phyloP scores from a whole-genome alignment of 306 rosid species.

The Vigna nakashimae region DNA sequence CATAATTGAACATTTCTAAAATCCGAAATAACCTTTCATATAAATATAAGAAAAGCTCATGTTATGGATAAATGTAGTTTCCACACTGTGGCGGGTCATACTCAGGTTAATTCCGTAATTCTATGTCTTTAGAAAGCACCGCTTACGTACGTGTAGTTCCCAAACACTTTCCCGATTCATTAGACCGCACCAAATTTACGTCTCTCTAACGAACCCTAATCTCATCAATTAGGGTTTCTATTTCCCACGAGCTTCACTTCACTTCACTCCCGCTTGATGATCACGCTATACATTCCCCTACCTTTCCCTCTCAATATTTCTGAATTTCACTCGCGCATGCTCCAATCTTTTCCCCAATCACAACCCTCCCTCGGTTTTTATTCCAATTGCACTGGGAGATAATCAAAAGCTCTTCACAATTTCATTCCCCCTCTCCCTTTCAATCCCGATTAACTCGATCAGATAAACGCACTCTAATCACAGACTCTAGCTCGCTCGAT shows the following conservation, averaged over 20 bases:
- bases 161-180: background rate
- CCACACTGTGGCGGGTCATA: too few species aligned
- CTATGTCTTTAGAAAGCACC: background rate
- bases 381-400: conserved; percentile 31
- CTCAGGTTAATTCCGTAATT: background rate
- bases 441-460: conserved; percentile 4
- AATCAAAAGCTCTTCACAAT: background rate
- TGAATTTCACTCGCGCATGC: background rate
- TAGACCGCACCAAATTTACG: background rate
- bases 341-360: conserved; percentile 21
- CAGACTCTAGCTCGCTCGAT: background rate
- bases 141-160: background rate
- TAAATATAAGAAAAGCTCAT: too few species aligned
- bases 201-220: conserved; percentile 39
- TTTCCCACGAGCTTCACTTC: conserved; percentile 20
- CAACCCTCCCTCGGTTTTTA: background rate
- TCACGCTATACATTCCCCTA: conserved; percentile 21
- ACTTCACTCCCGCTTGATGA: conserved; percentile 25
- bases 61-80: too few species aligned
- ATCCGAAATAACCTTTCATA: too few species aligned
- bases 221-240: background rate
- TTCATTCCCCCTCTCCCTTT: background rate
- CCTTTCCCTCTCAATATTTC: background rate
- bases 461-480: background rate
- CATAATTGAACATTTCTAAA: too few species aligned